Percentiles rank a stretch among this genome's conserved stretches.
phyloP scores from a whole-genome alignment of 805 yeast species.

The Metahyphopichia silvanorum region DNA sequence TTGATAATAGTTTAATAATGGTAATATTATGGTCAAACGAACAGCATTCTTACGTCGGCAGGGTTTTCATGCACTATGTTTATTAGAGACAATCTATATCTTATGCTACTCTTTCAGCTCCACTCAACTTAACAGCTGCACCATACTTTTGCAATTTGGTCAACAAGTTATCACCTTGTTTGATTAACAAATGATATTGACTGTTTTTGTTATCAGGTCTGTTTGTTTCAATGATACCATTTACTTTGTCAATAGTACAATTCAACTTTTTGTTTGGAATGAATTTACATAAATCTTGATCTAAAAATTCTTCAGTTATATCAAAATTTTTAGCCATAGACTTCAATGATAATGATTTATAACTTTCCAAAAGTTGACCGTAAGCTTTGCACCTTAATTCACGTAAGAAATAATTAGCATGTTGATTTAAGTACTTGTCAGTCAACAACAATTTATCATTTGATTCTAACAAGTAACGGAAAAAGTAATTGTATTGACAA shows the following conservation, averaged over 20 bases:
- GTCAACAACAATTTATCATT: slow-evolving; percentile 67
- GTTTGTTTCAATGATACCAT: slow-evolving; percentile 92
- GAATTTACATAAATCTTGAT: slow-evolving; percentile 80
- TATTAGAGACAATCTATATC: slow-evolving; percentile 1
- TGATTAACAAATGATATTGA: slow-evolving; percentile 83
- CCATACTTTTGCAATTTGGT: slow-evolving; percentile 96
- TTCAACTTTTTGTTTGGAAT: slow-evolving; percentile 91
- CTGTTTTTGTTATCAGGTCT: slow-evolving; percentile 95
- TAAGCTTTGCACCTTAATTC: slow-evolving; percentile 95
- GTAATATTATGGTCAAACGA: background rate
- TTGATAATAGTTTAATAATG: slow-evolving; percentile 4
- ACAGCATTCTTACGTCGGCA: background rate
- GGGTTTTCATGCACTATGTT: background rate
- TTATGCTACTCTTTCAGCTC: slow-evolving; percentile 65
- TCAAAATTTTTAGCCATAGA: slow-evolving; percentile 95
- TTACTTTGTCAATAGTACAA: slow-evolving; percentile 93
- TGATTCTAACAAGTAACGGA: slow-evolving; percentile 73
- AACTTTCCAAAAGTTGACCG: slow-evolving; percentile 89
- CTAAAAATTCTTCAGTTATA: slow-evolving; percentile 83
- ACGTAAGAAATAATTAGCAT: slow-evolving; percentile 79
- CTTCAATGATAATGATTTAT: slow-evolving; percentile 82
- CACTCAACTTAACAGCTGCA: slow-evolving; percentile 93
- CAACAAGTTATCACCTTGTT: slow-evolving; percentile 87
- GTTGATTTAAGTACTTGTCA: slow-evolving; percentile 65
- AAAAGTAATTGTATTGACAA: slow-evolving; percentile 79